Percentiles rank a stretch among this genome's conserved stretches.
Evolutionary conservation across 75 land plant species (phyloP).

Genomic region (Picea sitchensis): DNA sequence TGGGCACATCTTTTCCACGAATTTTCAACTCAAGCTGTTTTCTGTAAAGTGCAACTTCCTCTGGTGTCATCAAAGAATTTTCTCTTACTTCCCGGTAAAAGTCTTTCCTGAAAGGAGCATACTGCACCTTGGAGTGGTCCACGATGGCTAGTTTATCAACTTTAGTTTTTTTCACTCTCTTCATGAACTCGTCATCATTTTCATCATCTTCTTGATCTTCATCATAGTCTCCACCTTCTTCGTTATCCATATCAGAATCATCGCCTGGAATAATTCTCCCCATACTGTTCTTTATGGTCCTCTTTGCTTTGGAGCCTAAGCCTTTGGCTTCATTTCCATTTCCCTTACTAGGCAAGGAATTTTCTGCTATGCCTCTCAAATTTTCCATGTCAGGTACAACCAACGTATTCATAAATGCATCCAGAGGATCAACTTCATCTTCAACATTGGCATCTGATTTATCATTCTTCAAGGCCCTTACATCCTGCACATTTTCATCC

Average conservation of each 20-base stretch:
- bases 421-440: conserved; percentile 96
- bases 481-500: conserved; percentile 20
- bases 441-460: conserved; percentile 30
- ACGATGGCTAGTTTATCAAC: conserved; percentile 91
- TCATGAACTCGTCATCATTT: conserved; percentile 98
- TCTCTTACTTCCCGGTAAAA: conserved; percentile 94
- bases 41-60: conserved; percentile 75
- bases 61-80: conserved; percentile 70
- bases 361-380: conserved; percentile 21
- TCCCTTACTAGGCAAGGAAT: background rate
- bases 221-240: conserved; percentile 54
- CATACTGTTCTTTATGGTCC: conserved; percentile 23
- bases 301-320: conserved; percentile 14
- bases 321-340: conserved; percentile 5
- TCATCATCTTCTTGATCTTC: conserved; percentile 61
- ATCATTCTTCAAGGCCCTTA: conserved; percentile 10
- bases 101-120: conserved; percentile 74
- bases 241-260: conserved; percentile 63
- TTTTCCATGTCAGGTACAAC: conserved; percentile 88
- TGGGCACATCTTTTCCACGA: conserved; percentile 94
- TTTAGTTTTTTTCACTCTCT: conserved; percentile 97
- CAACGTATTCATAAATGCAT: conserved; percentile 96
- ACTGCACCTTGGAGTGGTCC: conserved; percentile 89
- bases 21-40: conserved; percentile 90
- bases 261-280: conserved; percentile 88